A percentile compares a stretch with the other conserved stretches of the same genome.
Evolutionary conservation across 2,329 filamentous ascomycete species (phyloP).

Genomic region (Xylaria sp.): DNA sequence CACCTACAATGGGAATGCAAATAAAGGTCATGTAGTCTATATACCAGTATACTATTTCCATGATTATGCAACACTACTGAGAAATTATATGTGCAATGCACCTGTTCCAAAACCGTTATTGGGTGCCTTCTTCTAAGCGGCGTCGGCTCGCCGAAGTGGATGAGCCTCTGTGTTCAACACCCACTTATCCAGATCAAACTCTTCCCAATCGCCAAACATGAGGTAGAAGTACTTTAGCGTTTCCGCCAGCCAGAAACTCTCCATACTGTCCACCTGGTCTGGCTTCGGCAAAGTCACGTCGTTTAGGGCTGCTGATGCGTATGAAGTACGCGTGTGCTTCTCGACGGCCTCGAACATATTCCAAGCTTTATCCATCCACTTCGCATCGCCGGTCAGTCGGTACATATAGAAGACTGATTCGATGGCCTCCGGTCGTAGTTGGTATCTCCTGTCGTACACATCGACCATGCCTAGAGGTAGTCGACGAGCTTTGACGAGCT

Average conservation of each 20-base stretch:
- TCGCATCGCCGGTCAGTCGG: slow-evolving; percentile 73
- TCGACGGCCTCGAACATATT: slow-evolving; percentile 75
- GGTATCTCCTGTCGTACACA: slow-evolving; percentile 67
- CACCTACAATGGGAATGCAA: neutral
- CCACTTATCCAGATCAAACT: slow-evolving; percentile 70
- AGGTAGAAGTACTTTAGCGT: slow-evolving; percentile 75
- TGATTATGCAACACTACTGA: slow-evolving; percentile 5
- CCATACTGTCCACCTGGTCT: slow-evolving; percentile 64
- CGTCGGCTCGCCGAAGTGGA: slow-evolving; percentile 55
- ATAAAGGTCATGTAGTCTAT: neutral
- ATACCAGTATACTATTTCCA: slow-evolving; percentile 11
- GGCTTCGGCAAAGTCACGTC: slow-evolving; percentile 65
- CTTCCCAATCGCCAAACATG: slow-evolving; percentile 67
- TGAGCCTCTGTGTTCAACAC: slow-evolving; percentile 69
- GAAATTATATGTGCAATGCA: neutral
- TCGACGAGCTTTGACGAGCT: slow-evolving; percentile 54
- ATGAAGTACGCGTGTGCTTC: slow-evolving; percentile 67
- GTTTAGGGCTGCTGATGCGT: slow-evolving; percentile 72
- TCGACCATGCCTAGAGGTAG: slow-evolving; percentile 66
- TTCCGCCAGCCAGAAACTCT: slow-evolving; percentile 79
- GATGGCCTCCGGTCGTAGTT: slow-evolving; percentile 80
- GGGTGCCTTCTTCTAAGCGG: slow-evolving; percentile 35
- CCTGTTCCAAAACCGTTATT: slow-evolving; percentile 5
- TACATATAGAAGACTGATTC: slow-evolving; percentile 84
- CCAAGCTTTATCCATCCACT: slow-evolving; percentile 77